A percentile compares a stretch with the other conserved stretches of the same genome.
These are phyloP conservation scores for Penicillium cataractarum DNA, from an alignment of 495 filamentous ascomycete genomes.

Conservation along the genomic window DNA sequence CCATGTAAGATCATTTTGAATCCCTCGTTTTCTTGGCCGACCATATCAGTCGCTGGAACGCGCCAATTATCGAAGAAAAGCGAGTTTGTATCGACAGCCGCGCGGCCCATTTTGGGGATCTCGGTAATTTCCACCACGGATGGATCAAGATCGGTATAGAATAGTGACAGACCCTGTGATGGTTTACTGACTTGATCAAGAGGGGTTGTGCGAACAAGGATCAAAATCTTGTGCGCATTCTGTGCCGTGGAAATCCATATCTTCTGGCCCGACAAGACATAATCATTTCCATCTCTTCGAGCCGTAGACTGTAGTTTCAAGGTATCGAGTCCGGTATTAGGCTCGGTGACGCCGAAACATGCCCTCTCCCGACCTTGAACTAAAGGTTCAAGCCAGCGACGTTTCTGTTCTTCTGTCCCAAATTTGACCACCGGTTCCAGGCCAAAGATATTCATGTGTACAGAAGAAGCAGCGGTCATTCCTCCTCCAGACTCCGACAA, in stretches of 20 bases:
- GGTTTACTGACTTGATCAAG: constrained; percentile 63
- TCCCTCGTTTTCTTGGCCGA: constrained; percentile 69
- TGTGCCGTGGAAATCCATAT: constrained; percentile 82
- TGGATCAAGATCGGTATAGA: constrained; percentile 72
- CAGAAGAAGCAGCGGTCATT: constrained; percentile 73
- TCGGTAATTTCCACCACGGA: constrained; percentile 24
- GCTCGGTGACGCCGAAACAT: constrained; percentile 69
- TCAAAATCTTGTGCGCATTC: constrained; percentile 71
- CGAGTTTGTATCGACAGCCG: constrained; percentile 76
- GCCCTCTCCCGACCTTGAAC: constrained; percentile 59
- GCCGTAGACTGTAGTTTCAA: constrained; percentile 65
- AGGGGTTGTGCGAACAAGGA: constrained; percentile 73
- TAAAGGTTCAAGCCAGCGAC: constrained; percentile 63
- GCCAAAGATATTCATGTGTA: constrained; percentile 77
- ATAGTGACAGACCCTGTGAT: constrained; percentile 70
- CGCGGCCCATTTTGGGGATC: constrained; percentile 69
- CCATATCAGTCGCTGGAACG: constrained; percentile 58
- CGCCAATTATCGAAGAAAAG: constrained; percentile 77
- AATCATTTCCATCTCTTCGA: constrained; percentile 47
- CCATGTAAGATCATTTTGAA: constrained; percentile 78
- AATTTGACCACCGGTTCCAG: constrained; percentile 74
- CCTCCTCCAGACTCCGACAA: constrained; percentile 75
- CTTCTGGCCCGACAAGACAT: constrained; percentile 71
- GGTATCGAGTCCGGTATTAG: constrained; percentile 74
- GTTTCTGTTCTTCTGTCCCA: constrained; percentile 59